A percentile compares a stretch with the other conserved stretches of the same genome.
Conservation (phyloP, 768 basidiomycete species). For the Mycena olivaceomarginata region DNA sequence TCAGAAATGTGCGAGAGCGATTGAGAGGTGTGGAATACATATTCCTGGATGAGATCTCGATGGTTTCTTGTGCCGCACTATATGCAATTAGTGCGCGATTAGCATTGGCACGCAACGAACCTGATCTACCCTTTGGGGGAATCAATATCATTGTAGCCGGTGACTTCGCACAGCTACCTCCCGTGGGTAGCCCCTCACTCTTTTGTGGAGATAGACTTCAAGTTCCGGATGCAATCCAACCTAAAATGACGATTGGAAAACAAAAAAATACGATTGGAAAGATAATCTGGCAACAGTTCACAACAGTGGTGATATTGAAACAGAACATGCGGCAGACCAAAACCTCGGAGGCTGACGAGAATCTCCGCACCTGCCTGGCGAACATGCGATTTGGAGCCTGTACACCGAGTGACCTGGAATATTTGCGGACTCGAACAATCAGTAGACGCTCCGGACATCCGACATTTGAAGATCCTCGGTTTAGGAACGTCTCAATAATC, state of each 20-base stretch:
- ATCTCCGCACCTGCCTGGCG: constrained; percentile 47
- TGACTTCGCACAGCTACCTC: constrained; percentile 54
- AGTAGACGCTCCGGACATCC: neutral
- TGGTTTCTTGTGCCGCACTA: no score
- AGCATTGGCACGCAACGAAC: no score
- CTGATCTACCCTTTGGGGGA: no score
- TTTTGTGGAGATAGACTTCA: neutral
- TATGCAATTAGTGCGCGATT: no score
- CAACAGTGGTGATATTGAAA: constrained; percentile 54
- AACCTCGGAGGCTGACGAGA: neutral
- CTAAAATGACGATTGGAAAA: constrained; percentile 37
- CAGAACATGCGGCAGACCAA: constrained; percentile 60
- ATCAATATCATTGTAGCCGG: no score
- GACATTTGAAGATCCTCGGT: neutral
- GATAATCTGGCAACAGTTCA: constrained; percentile 57
- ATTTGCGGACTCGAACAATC: constrained; percentile 35
- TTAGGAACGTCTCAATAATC: neutral
- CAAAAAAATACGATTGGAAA: constrained; percentile 54
- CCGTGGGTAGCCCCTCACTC: constrained; percentile 28
- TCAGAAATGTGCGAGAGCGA: no score
- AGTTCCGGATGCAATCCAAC: constrained; percentile 29
- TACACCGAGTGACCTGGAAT: neutral
- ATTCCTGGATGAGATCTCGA: no score
- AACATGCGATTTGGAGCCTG: constrained; percentile 6
- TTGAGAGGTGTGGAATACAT: no score